phyloP scores from a whole-genome alignment of 2,329 filamentous ascomycete species.

The Colletotrichum higginsianum region DNA sequence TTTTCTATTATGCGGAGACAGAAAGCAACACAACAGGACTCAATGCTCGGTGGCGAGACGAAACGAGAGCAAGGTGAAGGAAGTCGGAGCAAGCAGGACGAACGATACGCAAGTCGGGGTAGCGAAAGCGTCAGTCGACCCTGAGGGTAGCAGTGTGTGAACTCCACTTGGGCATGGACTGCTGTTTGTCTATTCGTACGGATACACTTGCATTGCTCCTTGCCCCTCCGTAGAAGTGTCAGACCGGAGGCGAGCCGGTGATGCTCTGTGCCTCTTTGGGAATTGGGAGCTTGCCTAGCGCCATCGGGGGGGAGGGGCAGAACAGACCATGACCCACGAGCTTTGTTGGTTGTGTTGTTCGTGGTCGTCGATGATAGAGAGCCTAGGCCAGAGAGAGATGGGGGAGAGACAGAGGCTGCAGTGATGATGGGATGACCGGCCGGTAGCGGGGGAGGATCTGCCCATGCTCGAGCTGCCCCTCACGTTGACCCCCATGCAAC shows the following conservation, averaged over 20 bases:
- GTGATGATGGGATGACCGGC: background rate
- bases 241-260: slow-evolving; percentile 26
- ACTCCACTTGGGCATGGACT: slow-evolving; percentile 24
- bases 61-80: slow-evolving; percentile 2
- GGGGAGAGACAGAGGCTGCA: background rate
- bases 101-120: background rate
- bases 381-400: background rate
- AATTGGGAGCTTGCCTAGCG: slow-evolving; percentile 31
- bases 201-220: background rate
- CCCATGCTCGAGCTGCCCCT: background rate
- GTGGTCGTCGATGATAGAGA: background rate
- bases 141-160: slow-evolving; percentile 1
- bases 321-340: slow-evolving; percentile 19
- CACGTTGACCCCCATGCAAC: background rate
- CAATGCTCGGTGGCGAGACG: slow-evolving; percentile 3
- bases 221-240: background rate
- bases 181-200: too few species aligned
- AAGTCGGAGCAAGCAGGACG: slow-evolving; percentile 2
- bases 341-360: background rate
- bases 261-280: slow-evolving; percentile 21
- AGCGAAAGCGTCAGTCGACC: slow-evolving; percentile 12
- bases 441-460: slow-evolving; percentile 11
- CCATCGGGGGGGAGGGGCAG: slow-evolving; percentile 10
- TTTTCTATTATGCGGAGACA: background rate
- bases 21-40: background rate